Evolutionary conservation across 495 filamentous ascomycete genomes (phyloP), one percentile per base, ranked within the genome.

Genomic region (Aspergillus taichungensis): DNA sequence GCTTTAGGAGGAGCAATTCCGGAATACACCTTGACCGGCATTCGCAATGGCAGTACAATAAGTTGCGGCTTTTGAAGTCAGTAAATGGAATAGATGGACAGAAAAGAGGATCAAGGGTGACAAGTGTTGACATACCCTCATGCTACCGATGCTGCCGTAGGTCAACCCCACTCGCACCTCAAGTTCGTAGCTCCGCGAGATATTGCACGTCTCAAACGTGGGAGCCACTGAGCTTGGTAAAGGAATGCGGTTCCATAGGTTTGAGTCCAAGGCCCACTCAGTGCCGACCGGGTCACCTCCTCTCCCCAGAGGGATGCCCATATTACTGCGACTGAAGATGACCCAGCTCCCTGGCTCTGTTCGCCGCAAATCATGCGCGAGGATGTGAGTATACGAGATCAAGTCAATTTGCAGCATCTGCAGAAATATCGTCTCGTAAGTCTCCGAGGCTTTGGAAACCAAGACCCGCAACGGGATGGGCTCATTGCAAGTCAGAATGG

Each of bases 401-500:
- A 98, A 70, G 42, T 83, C 77, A 40, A 98, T 79, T 52, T 95
- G 84, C 3, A 97, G 61, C 38, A 79, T 80, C 42, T 84, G 78
- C n/a, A 98, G 56, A 40, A 80, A 84, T 3, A 96, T 67, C 1
- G 76, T 71, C 28, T 82, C 80, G 5, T 64, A 60, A 32, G 72
- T 73, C 6, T 82, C 74, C n/a, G 74, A 82, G 6, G 85, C 59
- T 57, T 87, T 94, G 43, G 79, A 84, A 13, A 84, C 72, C 6
- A 98, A 60, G 6, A 98, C 60, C 0, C 89, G 80, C 3, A 98
- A 69, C 11, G 92, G 88, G 5, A 98, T 57, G 0, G 86, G 79
- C 45, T 88, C 74, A 57, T 89, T 89, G 66, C 91, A 95, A 0
- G 88, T 95, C 18, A 96, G 61, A 34, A 95, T 88, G 3, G 89